These are phyloP conservation scores for Musa schizocarpa DNA, from an alignment of 176 grass and related monocot species.

Conservation along the genomic window DNA sequence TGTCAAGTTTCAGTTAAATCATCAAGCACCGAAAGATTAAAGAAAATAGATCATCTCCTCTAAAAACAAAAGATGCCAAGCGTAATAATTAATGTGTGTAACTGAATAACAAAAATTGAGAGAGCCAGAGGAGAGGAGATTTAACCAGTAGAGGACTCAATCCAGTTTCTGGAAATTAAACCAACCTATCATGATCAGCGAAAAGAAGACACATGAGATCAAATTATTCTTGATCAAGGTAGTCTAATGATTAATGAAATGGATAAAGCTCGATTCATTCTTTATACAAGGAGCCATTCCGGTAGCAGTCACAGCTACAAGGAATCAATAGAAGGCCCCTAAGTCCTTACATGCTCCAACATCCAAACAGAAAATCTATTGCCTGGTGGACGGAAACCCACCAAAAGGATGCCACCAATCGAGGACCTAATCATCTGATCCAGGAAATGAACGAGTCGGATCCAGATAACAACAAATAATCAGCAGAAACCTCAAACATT, in stretches of 20 bases:
- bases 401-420: background rate
- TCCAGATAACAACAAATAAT: background rate
- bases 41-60: no score
- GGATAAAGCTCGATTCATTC: background rate
- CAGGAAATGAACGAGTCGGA: background rate
- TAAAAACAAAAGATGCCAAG: no score
- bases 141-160: background rate
- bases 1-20: no score
- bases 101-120: no score
- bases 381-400: background rate
- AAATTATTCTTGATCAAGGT: background rate
- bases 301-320: no score
- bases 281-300: no score
- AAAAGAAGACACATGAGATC: background rate
- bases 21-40: no score
- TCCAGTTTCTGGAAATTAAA: background rate
- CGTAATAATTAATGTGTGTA: no score
- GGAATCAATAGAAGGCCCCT: background rate
- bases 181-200: background rate
- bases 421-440: background rate
- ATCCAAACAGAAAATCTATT: background rate
- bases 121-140: no score
- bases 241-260: background rate
- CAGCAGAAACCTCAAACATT: background rate
- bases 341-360: background rate